Evolutionary conservation across 352 stramenopile genomes (phyloP), one percentile per base, ranked within the genome.

Genomic region (Ochromonadaceae sp.): DNA sequence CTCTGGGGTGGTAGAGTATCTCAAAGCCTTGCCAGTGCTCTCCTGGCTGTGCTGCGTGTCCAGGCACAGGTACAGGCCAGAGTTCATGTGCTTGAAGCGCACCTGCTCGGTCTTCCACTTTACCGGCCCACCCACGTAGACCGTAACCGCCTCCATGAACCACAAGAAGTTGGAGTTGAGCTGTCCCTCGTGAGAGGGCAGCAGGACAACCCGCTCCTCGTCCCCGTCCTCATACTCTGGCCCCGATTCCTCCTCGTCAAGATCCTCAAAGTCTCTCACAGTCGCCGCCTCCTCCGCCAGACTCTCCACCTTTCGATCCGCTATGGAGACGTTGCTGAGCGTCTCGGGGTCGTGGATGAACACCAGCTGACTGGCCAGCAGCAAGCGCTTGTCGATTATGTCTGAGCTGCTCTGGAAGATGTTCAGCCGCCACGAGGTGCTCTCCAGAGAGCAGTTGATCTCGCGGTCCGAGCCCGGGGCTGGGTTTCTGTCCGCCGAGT

Each of bases 401-500:
- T 61, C 52, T n/a, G 34, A 56, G 25, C 28, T 22, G 36, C 4
- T 57, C 25, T 61, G 52, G 35, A 38, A 61, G 31, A 59, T 44
- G n/a, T 7, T 48, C 14, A 63, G 26, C 22, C 22, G 20, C 55
- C 55, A 63, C 25, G 48, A 65, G 26, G 66, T 73, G 1, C 35
- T 39, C 47, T 73, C 68, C 15, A 73, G 44, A 10, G 68, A 73
- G 47, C 66, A 73, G 68, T 73, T 73, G 42, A 73, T 43, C 50
- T 73, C 68, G 10, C 49, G 3, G 12, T 62, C 25, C 32, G 41
- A n/a, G 7, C 28, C 38, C 34, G 39, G 2, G 1, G 2, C 22
- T 26, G 60, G 32, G 28, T 15, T 1, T 20, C 53, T 32, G 39
- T 67, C 59, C 26, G 53, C 38, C 25, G 43, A 66, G 65, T 72